Percentiles rank a stretch among this genome's conserved stretches.
Conservation (phyloP, 2,329 filamentous ascomycete species). For the Phoma sp. region DNA sequence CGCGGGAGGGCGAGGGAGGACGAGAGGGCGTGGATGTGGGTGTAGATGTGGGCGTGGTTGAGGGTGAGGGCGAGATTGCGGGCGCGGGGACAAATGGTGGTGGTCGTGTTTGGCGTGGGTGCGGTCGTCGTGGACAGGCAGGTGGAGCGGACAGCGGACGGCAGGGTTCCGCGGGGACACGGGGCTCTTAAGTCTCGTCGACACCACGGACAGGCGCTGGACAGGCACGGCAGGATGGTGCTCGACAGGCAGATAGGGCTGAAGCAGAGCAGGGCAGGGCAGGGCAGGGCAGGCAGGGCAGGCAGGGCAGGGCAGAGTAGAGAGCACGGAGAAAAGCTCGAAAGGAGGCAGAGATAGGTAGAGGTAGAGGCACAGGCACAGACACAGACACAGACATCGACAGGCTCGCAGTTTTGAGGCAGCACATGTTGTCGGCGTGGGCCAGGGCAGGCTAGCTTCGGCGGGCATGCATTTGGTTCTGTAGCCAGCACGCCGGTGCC, state of each 20-base stretch:
- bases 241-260: neutral
- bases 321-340: constrained; percentile 4
- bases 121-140: neutral
- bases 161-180: constrained; percentile 10
- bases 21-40: neutral
- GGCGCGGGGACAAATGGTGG: too few relatives aligned
- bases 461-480: constrained; percentile 15
- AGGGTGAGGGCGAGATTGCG: too few relatives aligned
- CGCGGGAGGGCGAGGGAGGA: constrained; percentile 6
- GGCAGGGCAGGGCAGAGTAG: too few relatives aligned
- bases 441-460: constrained; percentile 17
- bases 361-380: neutral
- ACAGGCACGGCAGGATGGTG: neutral
- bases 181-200: constrained; percentile 7
- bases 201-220: neutral
- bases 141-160: constrained; percentile 2
- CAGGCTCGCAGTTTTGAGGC: constrained; percentile 16
- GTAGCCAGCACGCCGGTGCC: constrained; percentile 15
- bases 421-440: constrained; percentile 17
- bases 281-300: too few relatives aligned
- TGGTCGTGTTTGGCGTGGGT: too few relatives aligned
- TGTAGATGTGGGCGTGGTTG: constrained; percentile 1
- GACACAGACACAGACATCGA: too few relatives aligned
- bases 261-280: neutral
- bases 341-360: constrained; percentile 8